phyloP scores from a whole-genome alignment of 306 rosid genomes.

The Benincasa hispida region DNA sequence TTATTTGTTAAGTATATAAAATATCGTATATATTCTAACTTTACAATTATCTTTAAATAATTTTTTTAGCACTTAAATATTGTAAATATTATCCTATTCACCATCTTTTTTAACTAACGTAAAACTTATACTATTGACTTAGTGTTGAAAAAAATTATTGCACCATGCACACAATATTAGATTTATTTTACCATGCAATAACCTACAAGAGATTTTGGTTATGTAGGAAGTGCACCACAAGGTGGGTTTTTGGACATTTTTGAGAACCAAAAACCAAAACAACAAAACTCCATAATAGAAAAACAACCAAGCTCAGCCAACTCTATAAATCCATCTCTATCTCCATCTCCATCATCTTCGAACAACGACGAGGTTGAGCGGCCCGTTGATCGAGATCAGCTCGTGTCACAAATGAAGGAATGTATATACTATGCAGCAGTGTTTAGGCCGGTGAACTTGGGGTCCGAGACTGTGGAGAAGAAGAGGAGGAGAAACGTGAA shows the following conservation, averaged over 20 bases:
- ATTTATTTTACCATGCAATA: not conserved
- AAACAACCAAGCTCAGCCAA: not conserved
- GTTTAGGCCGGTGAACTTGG: not conserved
- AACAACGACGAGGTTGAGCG: not conserved
- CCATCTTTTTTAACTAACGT: no score
- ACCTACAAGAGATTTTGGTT: not conserved
- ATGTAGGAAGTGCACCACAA: not conserved
- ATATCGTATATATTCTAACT: no score
- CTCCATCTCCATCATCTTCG: not conserved
- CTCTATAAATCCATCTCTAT: no score
- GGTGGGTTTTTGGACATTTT: not conserved
- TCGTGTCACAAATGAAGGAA: not conserved
- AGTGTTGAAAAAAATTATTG: not conserved
- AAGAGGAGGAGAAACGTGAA: not conserved
- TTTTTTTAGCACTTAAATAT: no score
- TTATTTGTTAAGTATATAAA: no score
- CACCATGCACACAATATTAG: not conserved
- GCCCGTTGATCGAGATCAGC: not conserved
- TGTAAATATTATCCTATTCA: no score
- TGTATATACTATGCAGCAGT: not conserved
- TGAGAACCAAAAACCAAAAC: not conserved
- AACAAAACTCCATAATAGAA: not conserved
- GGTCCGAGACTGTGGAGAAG: not conserved
- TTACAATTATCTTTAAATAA: no score
- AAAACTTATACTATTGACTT: no score